Evolutionary conservation across 805 yeast species (phyloP), one percentile per base, ranked within the genome.

Genomic region (Candida ficus): DNA sequence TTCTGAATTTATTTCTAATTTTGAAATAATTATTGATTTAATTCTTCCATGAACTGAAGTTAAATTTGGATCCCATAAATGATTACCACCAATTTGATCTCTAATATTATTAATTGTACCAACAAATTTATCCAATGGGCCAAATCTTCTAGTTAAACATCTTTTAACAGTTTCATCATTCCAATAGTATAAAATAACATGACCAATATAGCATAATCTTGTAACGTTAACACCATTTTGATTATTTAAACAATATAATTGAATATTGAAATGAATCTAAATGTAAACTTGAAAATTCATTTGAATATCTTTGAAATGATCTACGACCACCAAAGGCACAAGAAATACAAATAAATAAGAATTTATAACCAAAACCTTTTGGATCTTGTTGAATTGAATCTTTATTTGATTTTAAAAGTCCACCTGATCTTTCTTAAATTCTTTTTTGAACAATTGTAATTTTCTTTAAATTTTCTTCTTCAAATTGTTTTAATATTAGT

Each of bases 271-370:
- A 28, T 1, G 14, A 11, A 4, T 9, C 5, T 5, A 39, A 27
- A 18, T 19, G 16, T 4, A 4, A 12, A 3, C 20, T 27, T 2
- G 22, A 12, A 29, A 21, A 7, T 23, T 39, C 25, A 11, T 26
- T 12, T 20, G 19, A 5, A 27, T 42, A 45, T 21, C 38, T 25
- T 4, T 8, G 8, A 4, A 37, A 17, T 2, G 45, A 46, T 12
- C 8, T 21, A 14, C 41, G 34, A 7, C 51, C 49, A 14, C 47
- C 49, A 41, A 44, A 43, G n/a, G 51, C 47, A 29, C 44, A 39
- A 7, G 37, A 16, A 5, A 47, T 28, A 30, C 46, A 45, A 10
- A 41, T n/a, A 1, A 41, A 26, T 10, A 47, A 11, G 21, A 47
- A 41, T 29, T 39, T 45, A 26, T 32, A 27, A 3, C 45, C 51